A percentile compares a stretch with the other conserved stretches of the same genome.
Evolutionary conservation across 2,329 filamentous ascomycete species (phyloP).

Genomic region (Penicillium oxalicum): DNA sequence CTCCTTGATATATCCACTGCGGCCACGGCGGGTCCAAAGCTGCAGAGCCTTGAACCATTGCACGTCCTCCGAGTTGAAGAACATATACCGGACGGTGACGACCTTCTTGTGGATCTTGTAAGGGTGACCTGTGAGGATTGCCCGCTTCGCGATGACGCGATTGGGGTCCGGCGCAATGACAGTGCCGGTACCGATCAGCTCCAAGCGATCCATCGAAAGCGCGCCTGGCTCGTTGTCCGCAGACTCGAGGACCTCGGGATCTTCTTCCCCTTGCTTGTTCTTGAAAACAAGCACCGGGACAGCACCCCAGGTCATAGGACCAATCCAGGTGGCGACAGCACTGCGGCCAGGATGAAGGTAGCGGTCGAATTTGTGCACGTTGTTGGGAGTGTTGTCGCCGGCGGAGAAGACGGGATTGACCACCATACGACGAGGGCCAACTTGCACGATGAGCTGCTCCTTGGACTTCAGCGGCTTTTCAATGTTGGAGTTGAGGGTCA

Average conservation of each 20-base stretch:
- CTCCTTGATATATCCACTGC: conserved; percentile 91
- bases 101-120: conserved; percentile 99
- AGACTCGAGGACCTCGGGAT: conserved; percentile 39
- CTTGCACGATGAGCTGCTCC: conserved; percentile 85
- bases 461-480: conserved; percentile 77
- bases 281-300: conserved; percentile 89
- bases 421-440: conserved; percentile 76
- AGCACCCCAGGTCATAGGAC: conserved; percentile 85
- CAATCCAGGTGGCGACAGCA: conserved; percentile 82
- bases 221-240: conserved; percentile 39
- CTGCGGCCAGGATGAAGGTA: conserved; percentile 87
- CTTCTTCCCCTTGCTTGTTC: conserved; percentile 32
- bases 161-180: conserved; percentile 66
- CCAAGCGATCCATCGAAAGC: conserved; percentile 46
- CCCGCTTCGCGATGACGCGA: conserved; percentile 85
- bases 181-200: conserved; percentile 81
- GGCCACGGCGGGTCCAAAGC: conserved; percentile 84
- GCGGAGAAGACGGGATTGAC: conserved; percentile 89
- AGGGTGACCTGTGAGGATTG: conserved; percentile 90
- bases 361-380: conserved; percentile 94
- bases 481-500: conserved; percentile 75
- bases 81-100: conserved; percentile 98
- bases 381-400: conserved; percentile 83
- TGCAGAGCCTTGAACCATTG: conserved; percentile 97
- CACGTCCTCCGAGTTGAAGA: conserved; percentile 94